Base-by-base conservation (phyloP, 805 yeast species). In the Yamadazyma ubonensis region DNA sequence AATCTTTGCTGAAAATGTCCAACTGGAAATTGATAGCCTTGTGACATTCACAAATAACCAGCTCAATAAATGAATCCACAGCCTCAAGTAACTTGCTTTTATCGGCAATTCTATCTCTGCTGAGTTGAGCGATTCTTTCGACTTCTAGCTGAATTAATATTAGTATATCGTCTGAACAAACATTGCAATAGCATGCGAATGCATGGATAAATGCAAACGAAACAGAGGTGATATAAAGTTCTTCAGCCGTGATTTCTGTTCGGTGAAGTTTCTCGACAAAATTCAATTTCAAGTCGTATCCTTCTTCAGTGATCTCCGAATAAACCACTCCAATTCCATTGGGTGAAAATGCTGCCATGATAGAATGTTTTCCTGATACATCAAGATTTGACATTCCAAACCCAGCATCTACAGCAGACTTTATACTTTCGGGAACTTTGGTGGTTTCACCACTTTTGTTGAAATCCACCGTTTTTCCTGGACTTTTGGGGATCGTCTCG, bases 21-120 rank as follows among this genome's bases (percentile, higher is more conserved):
- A 87, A 69, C 22, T 80, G 78, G 51, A 87, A 81, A 52, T 79
- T 83, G 44, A 88, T 73, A 0, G 93, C 81, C n/a, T 80, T 63
- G 54, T 87, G 95, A 2, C 82, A 71, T 54, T 88, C 96, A 39
- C 75, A 67, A 12, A 83, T 55, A 2, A 83, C 60, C 1, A 75
- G 61, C 6, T 58, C 51, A 59, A 65, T 27, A 70, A 68, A 49
- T 61, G 53, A 42, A 2, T 51, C 53, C 6, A 50, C 37, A 11
- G 48, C 51, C n/a, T 25, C 30, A 10, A 25, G 28, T 4, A 29
- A 30, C 12, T 43, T 44, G 17, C 36, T 29, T 7, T 42, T 41
- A 11, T 52, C 57, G 7, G 41, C 22, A 5, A 44, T 29, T 25
- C 45, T 35, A 15, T 55, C 41, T 9, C 38, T 32, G 19, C 52